Evolutionary conservation across 2,329 filamentous ascomycete genomes (phyloP).

Genomic region (Exophiala spinifera): DNA sequence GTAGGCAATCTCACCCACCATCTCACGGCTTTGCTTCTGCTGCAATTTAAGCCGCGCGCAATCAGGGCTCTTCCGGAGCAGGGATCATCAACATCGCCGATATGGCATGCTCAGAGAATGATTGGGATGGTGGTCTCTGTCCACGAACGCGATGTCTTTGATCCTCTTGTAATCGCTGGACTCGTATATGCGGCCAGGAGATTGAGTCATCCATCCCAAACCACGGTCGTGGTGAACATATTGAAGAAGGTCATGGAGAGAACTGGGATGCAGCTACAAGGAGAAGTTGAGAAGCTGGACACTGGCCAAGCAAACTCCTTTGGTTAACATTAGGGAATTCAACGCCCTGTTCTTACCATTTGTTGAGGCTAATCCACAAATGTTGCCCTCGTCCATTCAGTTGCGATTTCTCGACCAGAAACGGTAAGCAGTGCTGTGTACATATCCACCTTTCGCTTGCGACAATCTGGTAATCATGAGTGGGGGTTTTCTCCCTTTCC

Average conservation of each 20-base stretch:
- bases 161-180: slow-evolving; percentile 5
- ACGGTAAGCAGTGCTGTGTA: too few relatives aligned
- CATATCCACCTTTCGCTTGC: too few relatives aligned
- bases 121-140: not conserved
- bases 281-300: slow-evolving; percentile 4
- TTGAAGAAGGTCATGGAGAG: not conserved
- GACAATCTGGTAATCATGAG: too few relatives aligned
- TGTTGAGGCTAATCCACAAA: too few relatives aligned
- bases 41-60: slow-evolving; percentile 5
- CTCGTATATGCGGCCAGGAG: not conserved
- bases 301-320: too few relatives aligned
- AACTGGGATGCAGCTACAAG: slow-evolving; percentile 2
- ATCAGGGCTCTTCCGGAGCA: not conserved
- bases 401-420: too few relatives aligned
- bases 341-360: too few relatives aligned
- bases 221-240: not conserved
- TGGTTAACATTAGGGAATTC: too few relatives aligned
- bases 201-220: slow-evolving; percentile 8
- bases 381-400: too few relatives aligned
- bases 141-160: not conserved
- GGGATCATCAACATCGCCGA: not conserved
- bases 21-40: slow-evolving; percentile 2
- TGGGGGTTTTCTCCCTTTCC: slow-evolving; percentile 20
- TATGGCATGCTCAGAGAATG: slow-evolving; percentile 6
- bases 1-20: slow-evolving; percentile 7